Base-by-base conservation (phyloP, 1,139 yeast species). In the Suhomyces guaymorum region DNA sequence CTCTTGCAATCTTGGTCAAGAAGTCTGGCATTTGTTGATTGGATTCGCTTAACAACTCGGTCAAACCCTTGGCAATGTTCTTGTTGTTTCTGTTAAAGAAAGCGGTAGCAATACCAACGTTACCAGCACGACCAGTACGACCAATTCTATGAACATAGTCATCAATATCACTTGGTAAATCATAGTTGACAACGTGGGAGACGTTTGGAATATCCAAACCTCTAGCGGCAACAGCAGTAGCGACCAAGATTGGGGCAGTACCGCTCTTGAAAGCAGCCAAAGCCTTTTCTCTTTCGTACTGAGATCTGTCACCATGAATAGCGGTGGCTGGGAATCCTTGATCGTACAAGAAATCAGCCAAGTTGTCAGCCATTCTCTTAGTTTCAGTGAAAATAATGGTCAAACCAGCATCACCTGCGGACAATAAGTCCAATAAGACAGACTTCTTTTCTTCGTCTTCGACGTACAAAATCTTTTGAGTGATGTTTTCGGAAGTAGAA, bases 291-390 rank as follows among this genome's bases (percentile, higher is more conserved):
- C 98, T 90, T 70, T 92, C 98, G 59, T 82, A 79, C 73, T 92
- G 98, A 55, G 84, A 89, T 69, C 92, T 92, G 68, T 94, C 99
- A 73, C 99, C 99, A 63, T 92, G 98, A 59, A 92, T 89, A 56
- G 98, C 97, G 63, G 92, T 76, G 36, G 98, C 98, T 49, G 97
- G 97, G 96, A 96, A 92, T 44, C 98, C 98, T 55, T 92, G 97
- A 51, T 84, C 82, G 72, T 98, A 86, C 57, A 94, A 80, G 62
- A 80, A 88, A 51, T 80, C 76, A 29, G 98, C 92, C 54, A 92
- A 79, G 49, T 89, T 96, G 63, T 94, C 98, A 74, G 98, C 95
- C 49, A 86, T 84, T 74, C 97, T 88, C 78, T 92, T 94, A 34
- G 97, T 92, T 21, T 96, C 88, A 35, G 96, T 88, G 57, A 92